phyloP scores from a whole-genome alignment of 257 asterid species.

The Haberlea rhodopensis region DNA sequence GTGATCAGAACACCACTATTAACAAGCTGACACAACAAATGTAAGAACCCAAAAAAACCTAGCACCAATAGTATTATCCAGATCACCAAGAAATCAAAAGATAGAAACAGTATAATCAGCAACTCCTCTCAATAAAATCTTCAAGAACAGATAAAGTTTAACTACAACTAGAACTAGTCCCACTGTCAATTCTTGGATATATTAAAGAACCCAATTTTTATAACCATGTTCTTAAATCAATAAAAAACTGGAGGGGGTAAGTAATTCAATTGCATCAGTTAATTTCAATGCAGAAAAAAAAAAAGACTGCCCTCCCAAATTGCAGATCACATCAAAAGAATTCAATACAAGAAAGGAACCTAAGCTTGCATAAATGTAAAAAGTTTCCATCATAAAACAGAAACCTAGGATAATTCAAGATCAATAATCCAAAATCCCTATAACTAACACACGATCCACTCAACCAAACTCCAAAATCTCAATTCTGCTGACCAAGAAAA shows the following conservation, averaged over 20 bases:
- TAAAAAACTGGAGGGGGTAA: not conserved
- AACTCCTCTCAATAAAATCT: not conserved
- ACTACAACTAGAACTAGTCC: not conserved
- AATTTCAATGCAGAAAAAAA: not conserved
- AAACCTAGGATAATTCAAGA: constrained; percentile 21
- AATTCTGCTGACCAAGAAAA: constrained; percentile 18
- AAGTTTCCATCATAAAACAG: constrained; percentile 9
- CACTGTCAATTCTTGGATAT: not conserved
- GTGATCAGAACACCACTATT: not conserved
- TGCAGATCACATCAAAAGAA: constrained; percentile 23
- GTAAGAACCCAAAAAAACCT: constrained; percentile 3
- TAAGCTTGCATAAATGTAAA: constrained; percentile 30
- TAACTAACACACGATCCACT: constrained; percentile 32
- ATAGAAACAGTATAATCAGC: not conserved
- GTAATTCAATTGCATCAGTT: constrained; percentile 18
- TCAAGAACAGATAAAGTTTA: not conserved
- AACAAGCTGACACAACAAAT: not conserved
- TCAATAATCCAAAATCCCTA: constrained; percentile 16
- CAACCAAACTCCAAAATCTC: constrained; percentile 26
- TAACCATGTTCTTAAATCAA: not conserved
- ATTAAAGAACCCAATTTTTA: constrained; percentile 7
- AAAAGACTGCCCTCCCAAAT: constrained; percentile 12
- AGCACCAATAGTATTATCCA: constrained; percentile 8
- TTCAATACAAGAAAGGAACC: constrained; percentile 1
- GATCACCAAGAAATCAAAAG: not conserved